Evolutionary conservation across 495 filamentous ascomycete species (phyloP).

Genomic region (Podospora pseudoanserina): DNA sequence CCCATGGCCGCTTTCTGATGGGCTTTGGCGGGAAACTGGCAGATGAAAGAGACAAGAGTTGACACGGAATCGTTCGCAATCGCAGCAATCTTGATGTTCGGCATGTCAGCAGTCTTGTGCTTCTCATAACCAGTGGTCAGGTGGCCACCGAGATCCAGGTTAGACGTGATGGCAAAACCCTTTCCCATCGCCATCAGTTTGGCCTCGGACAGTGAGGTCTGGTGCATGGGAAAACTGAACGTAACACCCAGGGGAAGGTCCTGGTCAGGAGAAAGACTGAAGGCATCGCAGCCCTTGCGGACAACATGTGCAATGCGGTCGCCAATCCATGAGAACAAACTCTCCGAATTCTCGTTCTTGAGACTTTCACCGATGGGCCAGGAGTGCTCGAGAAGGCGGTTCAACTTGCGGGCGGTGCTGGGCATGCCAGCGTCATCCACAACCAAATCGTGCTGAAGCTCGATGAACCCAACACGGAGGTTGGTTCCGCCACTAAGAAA

Average conservation of each 20-base stretch:
- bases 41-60: conserved; percentile 72
- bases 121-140: conserved; percentile 65
- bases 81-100: conserved; percentile 65
- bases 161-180: conserved; percentile 72
- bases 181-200: conserved; percentile 86
- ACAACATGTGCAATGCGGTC: conserved; percentile 72
- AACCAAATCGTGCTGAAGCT: conserved; percentile 52
- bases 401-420: conserved; percentile 10
- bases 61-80: conserved; percentile 82
- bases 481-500: conserved; percentile 65
- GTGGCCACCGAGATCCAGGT: conserved; percentile 67
- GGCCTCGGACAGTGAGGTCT: conserved; percentile 70
- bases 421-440: neutral
- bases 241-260: conserved; percentile 75
- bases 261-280: conserved; percentile 25
- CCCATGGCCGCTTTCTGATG: conserved; percentile 63
- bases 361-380: conserved; percentile 80
- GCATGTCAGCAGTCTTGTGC: conserved; percentile 47
- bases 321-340: conserved; percentile 77
- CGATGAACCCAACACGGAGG: conserved; percentile 72
- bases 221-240: conserved; percentile 83
- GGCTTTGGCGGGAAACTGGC: conserved; percentile 45
- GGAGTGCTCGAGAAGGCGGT: conserved; percentile 60
- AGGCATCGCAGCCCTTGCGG: conserved; percentile 37
- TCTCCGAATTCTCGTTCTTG: conserved; percentile 71